Evolutionary conservation across 352 stramenopile genomes (phyloP), one percentile per base, ranked within the genome.

Genomic region (Thalassiosira sp.): DNA sequence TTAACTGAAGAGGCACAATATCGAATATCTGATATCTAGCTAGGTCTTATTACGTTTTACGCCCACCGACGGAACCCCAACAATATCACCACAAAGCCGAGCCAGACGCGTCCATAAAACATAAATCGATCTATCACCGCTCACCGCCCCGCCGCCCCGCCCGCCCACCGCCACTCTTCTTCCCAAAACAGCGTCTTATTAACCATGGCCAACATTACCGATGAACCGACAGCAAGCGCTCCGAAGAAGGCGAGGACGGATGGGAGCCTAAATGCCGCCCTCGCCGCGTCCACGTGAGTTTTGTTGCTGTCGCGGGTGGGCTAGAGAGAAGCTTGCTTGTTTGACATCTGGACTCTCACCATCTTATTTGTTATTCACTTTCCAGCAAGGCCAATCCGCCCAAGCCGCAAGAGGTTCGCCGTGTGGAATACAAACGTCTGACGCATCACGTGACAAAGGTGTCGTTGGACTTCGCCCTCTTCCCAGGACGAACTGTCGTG

Each of bases 391-490:
- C 67, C 31, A 62, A 59, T 51, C 67, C 57, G 25, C 67, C 67
- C n/a, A 11, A 1, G 20, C 57, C 67, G 10, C 40, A 68, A 37
- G 67, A 76, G 37, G 25, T 76, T 25, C 86, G 85, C 70, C 72
- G 82, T 5, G 74, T 61, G 8, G 82, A 89, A 43, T 91, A 91
- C 63, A 72, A 85, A 63, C 82, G 82, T 2, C 53, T 89, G 1
- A 46, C 68, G 1, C 73, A 78, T 45, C 54, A 79, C 5, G 77
- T 90, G 0, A 65, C 42, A 2, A 80, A 82, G 13, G 76, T 94
- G 2, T 59, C 82, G 35, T 75, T 94, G 71, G 69, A 89, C 52
- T 89, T 94, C 56, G 45, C 86, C 13, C 81, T 94, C 40, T 40
- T 76, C 5, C 62, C 86, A 31, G 82, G 81, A 0, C 69, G 72